Conservation (phyloP, 495 filamentous ascomycete species). For the Evansstolkia leycettana region DNA sequence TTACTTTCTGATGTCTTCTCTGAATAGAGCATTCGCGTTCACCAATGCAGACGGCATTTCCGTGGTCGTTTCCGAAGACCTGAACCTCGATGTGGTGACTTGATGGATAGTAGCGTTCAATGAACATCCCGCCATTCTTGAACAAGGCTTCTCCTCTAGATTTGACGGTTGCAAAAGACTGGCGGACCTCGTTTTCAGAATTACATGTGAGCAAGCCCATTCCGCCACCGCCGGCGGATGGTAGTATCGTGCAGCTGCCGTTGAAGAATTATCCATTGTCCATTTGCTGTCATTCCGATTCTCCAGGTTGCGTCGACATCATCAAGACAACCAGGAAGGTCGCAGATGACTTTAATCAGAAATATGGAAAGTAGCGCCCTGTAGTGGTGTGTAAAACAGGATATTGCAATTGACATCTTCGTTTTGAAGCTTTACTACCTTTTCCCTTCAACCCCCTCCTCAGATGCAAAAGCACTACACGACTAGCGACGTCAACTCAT, state of each 20-base stretch:
- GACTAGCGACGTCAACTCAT: too few relatives aligned
- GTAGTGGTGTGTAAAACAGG: neutral
- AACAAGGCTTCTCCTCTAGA: slow-evolving; percentile 28
- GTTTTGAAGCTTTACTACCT: too few relatives aligned
- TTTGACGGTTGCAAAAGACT: slow-evolving; percentile 21
- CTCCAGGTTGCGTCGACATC: slow-evolving; percentile 37
- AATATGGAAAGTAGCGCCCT: slow-evolving; percentile 11
- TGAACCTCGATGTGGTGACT: slow-evolving; percentile 37
- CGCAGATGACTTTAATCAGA: slow-evolving; percentile 25
- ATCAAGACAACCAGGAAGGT: slow-evolving; percentile 31
- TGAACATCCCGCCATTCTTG: slow-evolving; percentile 34
- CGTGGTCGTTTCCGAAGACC: slow-evolving; percentile 31
- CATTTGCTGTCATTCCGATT: slow-evolving; percentile 45
- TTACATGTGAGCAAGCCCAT: slow-evolving; percentile 39
- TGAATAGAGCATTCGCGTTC: slow-evolving; percentile 37
- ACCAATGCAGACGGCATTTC: slow-evolving; percentile 27
- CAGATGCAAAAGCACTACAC: too few relatives aligned
- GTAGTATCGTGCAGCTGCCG: slow-evolving; percentile 29
- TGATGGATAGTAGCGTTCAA: slow-evolving; percentile 30
- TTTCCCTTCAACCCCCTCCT: too few relatives aligned
- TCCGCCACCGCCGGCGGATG: slow-evolving; percentile 43
- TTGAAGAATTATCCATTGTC: slow-evolving; percentile 34
- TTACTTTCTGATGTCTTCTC: slow-evolving; percentile 43
- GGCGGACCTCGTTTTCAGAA: slow-evolving; percentile 22
- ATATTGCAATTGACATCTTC: too few relatives aligned